A percentile compares a stretch with the other conserved stretches of the same genome.
phyloP scores from a whole-genome alignment of 768 basidiomycete species.

The Hydnum rufescens region DNA sequence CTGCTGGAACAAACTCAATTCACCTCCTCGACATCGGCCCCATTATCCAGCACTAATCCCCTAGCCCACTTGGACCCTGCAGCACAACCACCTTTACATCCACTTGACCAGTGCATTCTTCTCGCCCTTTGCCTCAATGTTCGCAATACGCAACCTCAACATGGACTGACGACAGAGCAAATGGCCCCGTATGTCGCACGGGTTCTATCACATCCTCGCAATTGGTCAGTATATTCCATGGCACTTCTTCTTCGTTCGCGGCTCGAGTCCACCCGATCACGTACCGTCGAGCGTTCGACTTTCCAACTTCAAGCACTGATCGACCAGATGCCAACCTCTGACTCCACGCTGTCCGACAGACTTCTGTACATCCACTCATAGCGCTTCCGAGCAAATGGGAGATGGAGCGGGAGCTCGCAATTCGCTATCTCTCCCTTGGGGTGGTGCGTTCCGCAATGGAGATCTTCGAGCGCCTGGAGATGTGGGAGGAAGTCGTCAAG shows the following conservation, averaged over 20 bases:
- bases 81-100: constrained; percentile 69
- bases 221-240: constrained; percentile 96
- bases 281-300: constrained; percentile 83
- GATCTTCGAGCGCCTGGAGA: constrained; percentile 84
- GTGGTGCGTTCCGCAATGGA: constrained; percentile 79
- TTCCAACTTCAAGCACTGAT: constrained; percentile 89
- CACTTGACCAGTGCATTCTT: constrained; percentile 85
- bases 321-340: constrained; percentile 87
- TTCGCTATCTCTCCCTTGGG: constrained; percentile 64
- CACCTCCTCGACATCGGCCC: constrained; percentile 44
- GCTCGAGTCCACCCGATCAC: constrained; percentile 68
- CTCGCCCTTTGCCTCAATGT: constrained; percentile 80
- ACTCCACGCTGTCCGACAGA: constrained; percentile 54
- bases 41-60: constrained; percentile 12
- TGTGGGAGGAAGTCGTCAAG: constrained; percentile 94
- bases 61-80: constrained; percentile 64
- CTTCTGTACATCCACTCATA: constrained; percentile 60
- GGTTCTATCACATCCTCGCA: constrained; percentile 71
- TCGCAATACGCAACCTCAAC: constrained; percentile 70
- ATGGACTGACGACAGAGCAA: constrained; percentile 81
- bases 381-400: constrained; percentile 84
- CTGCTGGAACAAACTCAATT: constrained; percentile 87
- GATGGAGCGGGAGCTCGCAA: constrained; percentile 76
- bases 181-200: constrained; percentile 84
- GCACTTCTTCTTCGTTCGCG: constrained; percentile 84